Evolutionary conservation across 2,329 filamentous ascomycete species (phyloP).

Genomic region (Helotiales sp.): DNA sequence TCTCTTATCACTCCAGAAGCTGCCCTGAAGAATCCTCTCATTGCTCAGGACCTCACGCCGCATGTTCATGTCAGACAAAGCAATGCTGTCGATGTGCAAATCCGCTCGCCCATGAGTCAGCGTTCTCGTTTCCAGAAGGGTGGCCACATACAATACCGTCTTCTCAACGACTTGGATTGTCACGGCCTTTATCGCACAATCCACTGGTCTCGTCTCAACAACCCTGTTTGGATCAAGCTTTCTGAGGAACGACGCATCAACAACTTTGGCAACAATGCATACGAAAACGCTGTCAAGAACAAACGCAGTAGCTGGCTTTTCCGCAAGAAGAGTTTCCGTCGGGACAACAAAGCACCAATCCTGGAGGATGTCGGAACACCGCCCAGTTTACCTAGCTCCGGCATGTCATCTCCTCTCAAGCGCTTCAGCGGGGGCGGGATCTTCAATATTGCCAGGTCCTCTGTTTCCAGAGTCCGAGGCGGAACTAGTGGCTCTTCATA

Average conservation of each 20-base stretch:
- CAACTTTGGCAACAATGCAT: constrained; percentile 57
- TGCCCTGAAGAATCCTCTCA: constrained; percentile 8
- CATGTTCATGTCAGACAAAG: constrained; percentile 87
- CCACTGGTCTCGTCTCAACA: constrained; percentile 86
- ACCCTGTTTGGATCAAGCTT: constrained; percentile 74
- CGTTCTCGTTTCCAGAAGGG: constrained; percentile 69
- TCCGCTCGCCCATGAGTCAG: constrained; percentile 78
- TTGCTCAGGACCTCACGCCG: constrained; percentile 84
- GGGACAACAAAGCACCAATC: constrained; percentile 63
- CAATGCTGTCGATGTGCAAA: constrained; percentile 90
- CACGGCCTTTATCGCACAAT: constrained; percentile 81
- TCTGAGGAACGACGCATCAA: constrained; percentile 62
- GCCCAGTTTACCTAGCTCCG: constrained; percentile 71
- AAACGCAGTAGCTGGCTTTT: constrained; percentile 55
- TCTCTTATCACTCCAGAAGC: background rate
- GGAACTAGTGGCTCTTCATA: constrained; percentile 38
- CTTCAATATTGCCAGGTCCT: constrained; percentile 83
- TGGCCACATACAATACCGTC: constrained; percentile 75
- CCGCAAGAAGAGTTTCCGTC: constrained; percentile 43
- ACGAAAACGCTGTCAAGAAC: constrained; percentile 42
- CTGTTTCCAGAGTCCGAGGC: constrained; percentile 49
- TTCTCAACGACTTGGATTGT: constrained; percentile 74
- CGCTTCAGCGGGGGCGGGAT: constrained; percentile 70
- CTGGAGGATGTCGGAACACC: constrained; percentile 55
- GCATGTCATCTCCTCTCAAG: constrained; percentile 68